Conservation (phyloP, 2,329 filamentous ascomycete species). For the Trichoderma lentiforme region DNA sequence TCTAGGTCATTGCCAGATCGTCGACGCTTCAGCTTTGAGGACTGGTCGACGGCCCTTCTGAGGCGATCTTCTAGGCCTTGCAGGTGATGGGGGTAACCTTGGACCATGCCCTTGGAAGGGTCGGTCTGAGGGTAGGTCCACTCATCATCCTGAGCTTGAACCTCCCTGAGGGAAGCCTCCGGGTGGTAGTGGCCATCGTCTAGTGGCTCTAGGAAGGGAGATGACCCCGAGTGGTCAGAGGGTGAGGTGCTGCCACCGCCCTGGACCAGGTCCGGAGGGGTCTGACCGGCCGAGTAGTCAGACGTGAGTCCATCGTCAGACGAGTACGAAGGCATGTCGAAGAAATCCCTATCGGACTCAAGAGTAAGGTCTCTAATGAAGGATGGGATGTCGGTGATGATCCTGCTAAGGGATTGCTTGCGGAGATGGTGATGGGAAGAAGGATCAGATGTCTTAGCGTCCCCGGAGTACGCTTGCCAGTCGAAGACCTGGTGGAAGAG, state of each 20-base stretch:
- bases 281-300: slow-evolving; percentile 36
- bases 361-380: slow-evolving; percentile 35
- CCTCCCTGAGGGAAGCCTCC: slow-evolving; percentile 33
- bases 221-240: slow-evolving; percentile 39
- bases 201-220: slow-evolving; percentile 31
- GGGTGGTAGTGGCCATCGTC: slow-evolving; percentile 32
- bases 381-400: slow-evolving; percentile 36
- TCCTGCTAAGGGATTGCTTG: slow-evolving; percentile 31
- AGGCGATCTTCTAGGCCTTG: slow-evolving; percentile 31
- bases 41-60: slow-evolving; percentile 24
- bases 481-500: slow-evolving; percentile 38
- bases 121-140: slow-evolving; percentile 40
- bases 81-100: slow-evolving; percentile 33
- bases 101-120: slow-evolving; percentile 30
- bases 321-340: slow-evolving; percentile 34
- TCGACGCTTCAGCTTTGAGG: slow-evolving; percentile 36
- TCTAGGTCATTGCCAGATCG: slow-evolving; percentile 33
- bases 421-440: slow-evolving; percentile 29
- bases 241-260: slow-evolving; percentile 40
- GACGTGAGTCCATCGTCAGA: slow-evolving; percentile 32
- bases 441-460: slow-evolving; percentile 31
- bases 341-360: slow-evolving; percentile 33
- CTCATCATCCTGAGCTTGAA: slow-evolving; percentile 38
- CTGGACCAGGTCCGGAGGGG: slow-evolving; percentile 37
- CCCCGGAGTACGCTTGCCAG: slow-evolving; percentile 35